Evolutionary conservation across 2,329 filamentous ascomycete genomes (phyloP), one percentile per base, ranked within the genome.

Genomic region (Cercospora sp.): DNA sequence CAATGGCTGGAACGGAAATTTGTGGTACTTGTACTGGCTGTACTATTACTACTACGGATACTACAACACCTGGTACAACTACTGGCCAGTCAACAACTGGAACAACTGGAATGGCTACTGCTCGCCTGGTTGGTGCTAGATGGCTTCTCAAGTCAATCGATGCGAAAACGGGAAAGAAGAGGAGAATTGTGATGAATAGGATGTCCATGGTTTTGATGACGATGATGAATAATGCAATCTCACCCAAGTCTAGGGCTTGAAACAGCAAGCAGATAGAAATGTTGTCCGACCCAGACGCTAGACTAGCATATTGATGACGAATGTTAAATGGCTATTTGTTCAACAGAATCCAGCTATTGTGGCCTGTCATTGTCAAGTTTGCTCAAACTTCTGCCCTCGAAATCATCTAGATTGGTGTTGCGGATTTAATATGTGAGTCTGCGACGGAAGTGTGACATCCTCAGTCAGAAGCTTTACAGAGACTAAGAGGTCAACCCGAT

Each of bases 211-310:
- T 13, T 26, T 18, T 51, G 60, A 16, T 55, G 40, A 16, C 16
- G 48, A 55, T 53, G 61, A 64, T 63, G 60, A 63, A 10, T 33
- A 31, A 42, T 42, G 31, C 31, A 13, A 57, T 57, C 61, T 33
- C 26, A 64, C 48, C 18, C 13, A 30, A 64, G 61, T 40, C 48
- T 20, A 23, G 61, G 31, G 61, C 61, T 57, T 58, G 61, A 64
- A 18, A 58, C 48, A 64, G 48, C 16, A 58, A 64, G 61, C 48
- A 57, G 16, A 59, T 31, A 59, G 55, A 59, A n/a, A 18, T 57
- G 7, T 16, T 26, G 18, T 36, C 61, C 51, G 48, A 58, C 61
- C 61, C 51, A 64, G 61, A 58, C 61, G 61, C 61, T 64, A 40
- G 48, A 64, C 48, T 40, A 64, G 48, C 61, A 64, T 58, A 33